These are phyloP conservation scores for Serendipita sp. DNA, from an alignment of 768 basidiomycete genomes.

Conservation along the genomic window DNA sequence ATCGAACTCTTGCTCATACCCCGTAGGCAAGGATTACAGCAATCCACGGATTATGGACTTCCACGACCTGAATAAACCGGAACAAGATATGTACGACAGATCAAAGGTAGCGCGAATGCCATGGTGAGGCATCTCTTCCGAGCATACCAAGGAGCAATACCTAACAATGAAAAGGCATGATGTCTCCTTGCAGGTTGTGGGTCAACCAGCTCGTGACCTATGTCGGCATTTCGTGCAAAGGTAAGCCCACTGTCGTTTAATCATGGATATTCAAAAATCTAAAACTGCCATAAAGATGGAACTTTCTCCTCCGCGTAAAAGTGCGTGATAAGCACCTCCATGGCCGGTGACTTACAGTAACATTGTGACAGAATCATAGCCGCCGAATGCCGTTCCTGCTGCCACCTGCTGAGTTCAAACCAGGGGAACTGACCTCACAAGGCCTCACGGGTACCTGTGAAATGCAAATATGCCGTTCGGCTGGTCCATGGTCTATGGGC, in stretches of 20 bases:
- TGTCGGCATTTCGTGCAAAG: conserved; percentile 90
- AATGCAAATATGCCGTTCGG: conserved; percentile 88
- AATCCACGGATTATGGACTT: conserved; percentile 83
- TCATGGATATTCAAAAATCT: neutral
- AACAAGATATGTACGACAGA: conserved; percentile 92
- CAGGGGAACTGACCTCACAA: conserved; percentile 56
- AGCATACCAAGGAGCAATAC: neutral
- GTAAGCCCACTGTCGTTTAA: conserved; percentile 23
- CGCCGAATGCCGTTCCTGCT: conserved; percentile 82
- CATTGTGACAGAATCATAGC: conserved; percentile 58
- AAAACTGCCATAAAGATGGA: conserved; percentile 47
- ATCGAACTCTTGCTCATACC: neutral
- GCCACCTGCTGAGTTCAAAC: conserved; percentile 83
- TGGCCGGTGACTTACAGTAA: neutral
- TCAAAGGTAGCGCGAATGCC: conserved; percentile 85
- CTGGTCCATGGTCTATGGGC: conserved; percentile 93
- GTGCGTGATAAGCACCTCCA: conserved; percentile 24
- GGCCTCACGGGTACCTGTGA: conserved; percentile 93
- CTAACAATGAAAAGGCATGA: conserved; percentile 57
- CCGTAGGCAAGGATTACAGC: conserved; percentile 80
- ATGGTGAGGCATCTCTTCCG: conserved; percentile 40
- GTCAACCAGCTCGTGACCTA: conserved; percentile 88
- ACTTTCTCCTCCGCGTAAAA: conserved; percentile 84
- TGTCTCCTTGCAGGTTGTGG: conserved; percentile 87
- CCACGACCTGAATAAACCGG: conserved; percentile 69